Evolutionary conservation across 371 early-diverging fungal species (phyloP), one percentile per base, ranked within the genome.

Genomic region (Gilbertella persicaria): DNA sequence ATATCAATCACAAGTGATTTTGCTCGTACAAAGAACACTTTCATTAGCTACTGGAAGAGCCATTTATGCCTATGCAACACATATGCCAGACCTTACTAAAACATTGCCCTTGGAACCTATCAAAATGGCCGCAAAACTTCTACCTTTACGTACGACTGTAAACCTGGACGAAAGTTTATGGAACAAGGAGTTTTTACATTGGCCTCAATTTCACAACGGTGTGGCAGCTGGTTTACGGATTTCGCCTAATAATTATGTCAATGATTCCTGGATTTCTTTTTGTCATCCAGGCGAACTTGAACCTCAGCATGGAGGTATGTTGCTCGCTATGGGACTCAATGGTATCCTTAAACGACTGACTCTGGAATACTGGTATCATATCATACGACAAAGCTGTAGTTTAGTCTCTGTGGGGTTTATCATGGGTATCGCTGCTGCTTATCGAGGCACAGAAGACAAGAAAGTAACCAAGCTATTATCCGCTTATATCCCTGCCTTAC

Each of bases 121-220:
- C 14, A 71, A 42, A 0, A 69, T 87, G 0, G 60, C 82, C 5
- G 90, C 82, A 9, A 84, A 83, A 19, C 63, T 94, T 4, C 59
- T 85, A 3, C 89, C 92, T 0, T 41, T 79, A 9, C 81, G 79
- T 30, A 76, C 82, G 1, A 58, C 76, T 14, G 74, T 85, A 3
- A 65, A 69, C 16, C 56, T 84, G 0, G 88, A 86, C 10, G 69
- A 78, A n/a, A 33, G 64, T 1, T 20, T 64, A 0, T 58, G 73
- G 16, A 67, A 68, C 2, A 58, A 73, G 4, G 84, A 87, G 3
- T 59, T 72, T 4, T 33, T 77, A 2, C 75, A 81, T 26, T 96
- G 95, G 96, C 89, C 95, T 0, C 68, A 80, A 6, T 95, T 96
- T 55, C 94, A 96, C 64, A 83, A 87, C 44, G 96, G 95, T 0